These are phyloP conservation scores for Purpureocillium lavendulum DNA, from an alignment of 2,329 filamentous ascomycete species.

Conservation along the genomic window DNA sequence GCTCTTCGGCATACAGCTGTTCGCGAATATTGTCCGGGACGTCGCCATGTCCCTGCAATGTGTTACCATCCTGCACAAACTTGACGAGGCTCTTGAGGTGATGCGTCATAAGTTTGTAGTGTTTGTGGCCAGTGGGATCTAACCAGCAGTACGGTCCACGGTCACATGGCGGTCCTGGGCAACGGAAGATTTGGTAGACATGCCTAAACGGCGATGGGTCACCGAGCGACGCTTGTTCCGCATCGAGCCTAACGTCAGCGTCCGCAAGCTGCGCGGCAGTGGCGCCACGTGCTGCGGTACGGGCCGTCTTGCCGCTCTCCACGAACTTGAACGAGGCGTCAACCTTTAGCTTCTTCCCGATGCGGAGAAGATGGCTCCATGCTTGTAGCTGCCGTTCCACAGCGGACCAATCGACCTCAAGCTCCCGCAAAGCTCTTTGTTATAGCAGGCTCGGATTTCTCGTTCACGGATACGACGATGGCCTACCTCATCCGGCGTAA, in stretches of 20 bases:
- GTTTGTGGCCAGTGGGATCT: neutral
- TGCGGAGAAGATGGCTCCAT: neutral
- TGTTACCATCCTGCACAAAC: neutral
- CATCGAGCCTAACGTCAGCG: no score
- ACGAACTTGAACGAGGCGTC: neutral
- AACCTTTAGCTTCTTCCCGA: constrained; percentile 1
- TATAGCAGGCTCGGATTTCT: neutral
- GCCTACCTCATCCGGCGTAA: no score
- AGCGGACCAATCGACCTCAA: neutral
- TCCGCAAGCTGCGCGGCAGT: no score
- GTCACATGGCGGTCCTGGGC: neutral
- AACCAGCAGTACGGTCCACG: constrained; percentile 1
- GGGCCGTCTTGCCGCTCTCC: neutral
- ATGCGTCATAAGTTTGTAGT: constrained; percentile 1
- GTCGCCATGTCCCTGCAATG: neutral
- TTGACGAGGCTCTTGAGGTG: neutral
- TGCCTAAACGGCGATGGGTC: no score
- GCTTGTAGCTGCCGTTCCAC: neutral
- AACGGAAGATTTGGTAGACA: neutral
- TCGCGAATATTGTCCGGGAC: neutral
- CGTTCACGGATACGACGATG: neutral
- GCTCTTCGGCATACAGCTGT: constrained; percentile 1
- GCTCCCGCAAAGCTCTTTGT: neutral
- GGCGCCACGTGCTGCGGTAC: neutral
- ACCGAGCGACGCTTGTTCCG: no score